Conservation (phyloP, 371 early-diverging fungal species). For the Mucor circinelloides region DNA sequence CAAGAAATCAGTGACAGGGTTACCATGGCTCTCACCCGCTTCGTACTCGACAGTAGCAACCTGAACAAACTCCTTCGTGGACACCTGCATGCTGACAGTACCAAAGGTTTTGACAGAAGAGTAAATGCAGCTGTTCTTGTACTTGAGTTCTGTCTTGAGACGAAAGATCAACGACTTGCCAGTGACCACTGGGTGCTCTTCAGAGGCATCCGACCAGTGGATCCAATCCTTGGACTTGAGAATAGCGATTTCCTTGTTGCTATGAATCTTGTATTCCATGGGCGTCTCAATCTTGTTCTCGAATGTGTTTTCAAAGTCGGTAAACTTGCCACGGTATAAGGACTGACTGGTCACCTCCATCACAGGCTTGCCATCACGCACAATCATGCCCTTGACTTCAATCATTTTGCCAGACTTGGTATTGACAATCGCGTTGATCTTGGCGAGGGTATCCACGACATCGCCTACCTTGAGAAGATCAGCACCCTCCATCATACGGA, state of each 20-base stretch:
- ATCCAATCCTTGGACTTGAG: constrained; percentile 92
- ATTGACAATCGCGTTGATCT: constrained; percentile 79
- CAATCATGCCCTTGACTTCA: constrained; percentile 81
- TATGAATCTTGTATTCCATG: constrained; percentile 72
- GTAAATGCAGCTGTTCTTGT: constrained; percentile 73
- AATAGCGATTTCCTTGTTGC: constrained; percentile 85
- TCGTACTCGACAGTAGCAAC: constrained; percentile 84
- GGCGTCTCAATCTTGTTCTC: constrained; percentile 84
- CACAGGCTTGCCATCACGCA: constrained; percentile 64
- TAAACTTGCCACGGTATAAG: constrained; percentile 90
- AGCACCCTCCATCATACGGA: constrained; percentile 81
- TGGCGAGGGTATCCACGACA: constrained; percentile 76
- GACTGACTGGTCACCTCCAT: constrained; percentile 84
- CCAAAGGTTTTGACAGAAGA: constrained; percentile 79
- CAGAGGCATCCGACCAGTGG: constrained; percentile 68
- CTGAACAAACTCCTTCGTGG: constrained; percentile 82
- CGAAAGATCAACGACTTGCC: constrained; percentile 84
- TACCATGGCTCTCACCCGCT: constrained; percentile 75
- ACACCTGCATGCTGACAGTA: constrained; percentile 80
- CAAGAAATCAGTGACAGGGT: constrained; percentile 84
- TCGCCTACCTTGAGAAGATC: constrained; percentile 86
- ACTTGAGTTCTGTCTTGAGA: constrained; percentile 77
- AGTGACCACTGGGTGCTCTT: constrained; percentile 63
- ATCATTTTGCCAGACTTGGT: constrained; percentile 90
- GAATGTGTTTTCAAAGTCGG: constrained; percentile 85